Percentiles rank a stretch among this genome's conserved stretches.
Evolutionary conservation across 1,284 basidiomycete species (phyloP).

Genomic region (Cryptococcus floricola): DNA sequence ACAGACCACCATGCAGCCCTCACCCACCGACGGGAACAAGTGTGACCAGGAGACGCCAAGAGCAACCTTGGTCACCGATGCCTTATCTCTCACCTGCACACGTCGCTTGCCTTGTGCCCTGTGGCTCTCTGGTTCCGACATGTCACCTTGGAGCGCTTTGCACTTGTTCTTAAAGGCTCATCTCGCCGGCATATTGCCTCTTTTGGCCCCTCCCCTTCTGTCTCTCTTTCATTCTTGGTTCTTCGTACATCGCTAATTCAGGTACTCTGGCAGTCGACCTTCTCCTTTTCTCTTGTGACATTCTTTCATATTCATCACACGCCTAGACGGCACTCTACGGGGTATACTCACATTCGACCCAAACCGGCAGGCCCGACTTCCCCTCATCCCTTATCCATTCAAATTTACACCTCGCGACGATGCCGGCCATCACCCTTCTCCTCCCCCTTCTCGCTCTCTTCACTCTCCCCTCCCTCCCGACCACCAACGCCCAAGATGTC

Average conservation of each 20-base stretch:
- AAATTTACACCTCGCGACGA: background rate
- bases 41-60: too few species aligned
- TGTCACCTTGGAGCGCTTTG: background rate
- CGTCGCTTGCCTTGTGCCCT: too few species aligned
- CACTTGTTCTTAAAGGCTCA: background rate
- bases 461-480: background rate
- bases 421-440: conserved; percentile 5
- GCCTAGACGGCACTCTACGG: background rate
- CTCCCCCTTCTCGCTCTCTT: background rate
- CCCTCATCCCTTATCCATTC: background rate
- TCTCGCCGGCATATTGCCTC: too few species aligned
- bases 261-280: background rate
- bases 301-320: background rate
- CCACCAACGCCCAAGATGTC: background rate
- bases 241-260: too few species aligned
- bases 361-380: conserved; percentile 4
- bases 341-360: background rate
- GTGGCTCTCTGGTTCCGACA: background rate
- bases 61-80: background rate
- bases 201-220: too few species aligned
- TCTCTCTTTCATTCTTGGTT: too few species aligned
- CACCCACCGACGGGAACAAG: too few species aligned
- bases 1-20: background rate
- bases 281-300: background rate
- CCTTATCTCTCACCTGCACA: background rate